Conservation (phyloP, 768 basidiomycete species). For the Lactarius sanguifluus region DNA sequence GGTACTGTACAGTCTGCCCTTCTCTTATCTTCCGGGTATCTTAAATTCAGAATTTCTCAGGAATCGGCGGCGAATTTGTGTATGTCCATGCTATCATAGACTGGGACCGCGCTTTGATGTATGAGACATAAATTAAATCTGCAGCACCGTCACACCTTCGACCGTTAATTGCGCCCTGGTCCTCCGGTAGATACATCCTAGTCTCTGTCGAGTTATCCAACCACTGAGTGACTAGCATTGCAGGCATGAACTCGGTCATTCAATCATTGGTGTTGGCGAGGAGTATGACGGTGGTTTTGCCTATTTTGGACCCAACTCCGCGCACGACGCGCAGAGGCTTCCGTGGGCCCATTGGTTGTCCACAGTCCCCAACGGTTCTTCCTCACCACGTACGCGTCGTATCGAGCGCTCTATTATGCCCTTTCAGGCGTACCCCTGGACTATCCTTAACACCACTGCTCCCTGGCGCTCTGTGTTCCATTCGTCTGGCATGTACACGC, state of each 20-base stretch:
- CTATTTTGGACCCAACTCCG: conserved; percentile 71
- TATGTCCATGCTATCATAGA: conserved; percentile 38
- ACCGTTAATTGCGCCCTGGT: conserved; percentile 71
- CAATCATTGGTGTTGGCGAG: conserved; percentile 75
- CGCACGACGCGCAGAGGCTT: conserved; percentile 44
- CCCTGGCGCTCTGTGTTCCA: conserved; percentile 61
- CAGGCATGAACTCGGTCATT: conserved; percentile 75
- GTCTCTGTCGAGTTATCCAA: neutral
- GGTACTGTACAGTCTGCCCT: conserved; percentile 45
- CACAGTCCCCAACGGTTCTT: conserved; percentile 13
- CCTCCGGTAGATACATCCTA: conserved; percentile 43
- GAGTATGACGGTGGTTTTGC: conserved; percentile 79
- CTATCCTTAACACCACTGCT: conserved; percentile 57
- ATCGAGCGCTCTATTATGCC: conserved; percentile 74
- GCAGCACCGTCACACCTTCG: conserved; percentile 74
- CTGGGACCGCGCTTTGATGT: neutral
- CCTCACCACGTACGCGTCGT: conserved; percentile 33
- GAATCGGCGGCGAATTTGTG: conserved; percentile 78
- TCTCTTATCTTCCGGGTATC: neutral
- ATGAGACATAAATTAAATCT: neutral
- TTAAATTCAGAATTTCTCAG: conserved; percentile 38
- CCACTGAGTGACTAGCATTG: too few relatives aligned
- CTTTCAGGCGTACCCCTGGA: conserved; percentile 75
- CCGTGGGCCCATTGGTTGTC: conserved; percentile 79
- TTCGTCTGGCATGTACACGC: conserved; percentile 62